Base-by-base conservation (phyloP, 768 basidiomycete species). In the Nevesoporus exiguus region DNA sequence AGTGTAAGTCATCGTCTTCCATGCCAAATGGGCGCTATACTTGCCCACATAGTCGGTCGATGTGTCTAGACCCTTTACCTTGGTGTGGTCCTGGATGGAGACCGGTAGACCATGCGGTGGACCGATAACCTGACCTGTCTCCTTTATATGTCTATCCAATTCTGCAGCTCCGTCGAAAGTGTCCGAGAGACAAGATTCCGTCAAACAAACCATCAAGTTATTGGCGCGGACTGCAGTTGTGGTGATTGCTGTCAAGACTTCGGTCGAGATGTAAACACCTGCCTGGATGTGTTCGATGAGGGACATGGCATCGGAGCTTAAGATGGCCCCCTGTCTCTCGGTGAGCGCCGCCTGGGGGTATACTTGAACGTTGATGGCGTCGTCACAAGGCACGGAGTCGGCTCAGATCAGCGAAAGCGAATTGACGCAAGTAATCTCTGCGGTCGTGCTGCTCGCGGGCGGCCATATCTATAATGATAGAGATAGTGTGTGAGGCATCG, bases 41-140 rank as follows among this genome's bases (percentile, higher is more conserved):
- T 80, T 74, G 3, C 83, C 86, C 7, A 84, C 84, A 61, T 90
- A 92, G 3, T 88, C 86, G 75, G 88, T 84, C 0, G 80, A 82
- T 0, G 84, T 80, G 63, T 90, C 88, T 13, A 87, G 62, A 3
- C 84, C 89, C 58, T 85, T 77, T 58, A 91, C 78, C 39, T 71
- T 78, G 25, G 90, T 66, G 66, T 90, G 87, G 61, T 91, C 88
- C 66, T 91, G 90, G 48, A 89, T 68, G 8, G 86, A 88, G 37
- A 90, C 74, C 0, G 88, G 88, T 10, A 91, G 73, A 1, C 88
- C 89, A 59, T 91, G 90, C 4, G 91, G 73, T 3, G 87, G 85
- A 0, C 91, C 91, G 1, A 87, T 72, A 2, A 80, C 70, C 55
- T 78, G 78, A n/a, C 90, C 91, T 0, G 83, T 90, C 55, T 62